Evolutionary conservation across 1,284 basidiomycete genomes (phyloP), one percentile per base, ranked within the genome.

Genomic region (Cystobasidium sp.): DNA sequence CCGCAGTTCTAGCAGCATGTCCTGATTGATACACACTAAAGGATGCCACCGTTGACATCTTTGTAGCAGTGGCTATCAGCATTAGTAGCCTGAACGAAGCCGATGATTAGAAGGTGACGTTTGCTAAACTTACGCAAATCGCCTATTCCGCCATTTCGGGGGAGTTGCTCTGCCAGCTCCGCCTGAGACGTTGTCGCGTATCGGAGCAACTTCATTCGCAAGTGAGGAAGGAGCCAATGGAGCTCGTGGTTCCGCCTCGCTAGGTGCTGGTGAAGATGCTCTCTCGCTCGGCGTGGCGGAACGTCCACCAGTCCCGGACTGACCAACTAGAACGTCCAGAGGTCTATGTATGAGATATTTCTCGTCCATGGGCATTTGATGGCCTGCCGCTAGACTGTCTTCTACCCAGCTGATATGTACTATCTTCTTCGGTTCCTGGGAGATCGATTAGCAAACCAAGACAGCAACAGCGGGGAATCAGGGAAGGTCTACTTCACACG

Each of bases 11-110:
- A 51, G 55, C 5, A 76, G 71, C 37, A 76, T 58, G 47, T 18
- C 31, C 20, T 76, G 71, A 62, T 76, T 76, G 56, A 76, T 65
- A 66, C 75, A 76, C 0, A 74, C 66, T 22, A 73, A 43, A 14
- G 75, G 75, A 39, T 73, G 71, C 61, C 64, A 73, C 31, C 75
- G 65, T 39, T 68, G 37, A 43, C 75, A 76, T 5, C 71, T 59
- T 7, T 47, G 43, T 8, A 41, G 6, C 55, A 59, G 10, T 20
- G 10, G 43, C 6, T n/a, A 24, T 14, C 37, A 41, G 20, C 46
- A 6, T 12, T 12, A 47, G 6, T 6, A 61, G 4, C 10, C 3
- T 52, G 18, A 43, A 2, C 24, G 7, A 14, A 5, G 49, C 18
- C 14, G 31, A 12, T 14, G 9, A 39, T 44, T 62, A 16, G 10